A percentile compares a stretch with the other conserved stretches of the same genome.
These are phyloP conservation scores for Aspergillus terreus DNA, from an alignment of 2,329 filamentous ascomycete genomes.

Conservation along the genomic window DNA sequence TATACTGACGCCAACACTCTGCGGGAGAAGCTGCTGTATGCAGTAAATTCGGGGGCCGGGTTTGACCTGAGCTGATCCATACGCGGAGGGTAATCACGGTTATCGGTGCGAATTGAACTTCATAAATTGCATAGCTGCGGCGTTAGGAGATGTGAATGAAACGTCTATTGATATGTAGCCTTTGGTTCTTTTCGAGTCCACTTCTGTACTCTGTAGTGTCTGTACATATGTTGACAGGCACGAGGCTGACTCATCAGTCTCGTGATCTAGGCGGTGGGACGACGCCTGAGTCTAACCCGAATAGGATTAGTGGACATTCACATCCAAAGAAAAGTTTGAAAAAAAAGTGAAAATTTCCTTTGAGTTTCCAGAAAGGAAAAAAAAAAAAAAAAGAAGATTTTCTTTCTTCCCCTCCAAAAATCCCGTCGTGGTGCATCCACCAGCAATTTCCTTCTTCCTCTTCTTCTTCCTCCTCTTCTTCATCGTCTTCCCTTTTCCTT, in stretches of 20 bases:
- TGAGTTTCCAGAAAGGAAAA: conserved; percentile 31
- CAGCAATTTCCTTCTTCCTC: conserved; percentile 16
- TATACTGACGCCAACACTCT: conserved; percentile 66
- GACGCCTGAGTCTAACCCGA: conserved; percentile 10
- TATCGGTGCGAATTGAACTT: background rate
- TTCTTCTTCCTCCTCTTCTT: conserved; percentile 11
- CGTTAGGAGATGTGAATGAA: conserved; percentile 13
- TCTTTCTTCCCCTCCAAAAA: conserved; percentile 18
- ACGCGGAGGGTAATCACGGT: background rate
- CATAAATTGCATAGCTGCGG: conserved; percentile 28
- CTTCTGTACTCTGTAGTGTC: background rate
- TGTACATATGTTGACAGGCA: background rate
- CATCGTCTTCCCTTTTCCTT: conserved; percentile 22
- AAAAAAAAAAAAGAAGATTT: conserved; percentile 12
- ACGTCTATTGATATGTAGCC: too few species aligned
- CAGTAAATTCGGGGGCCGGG: conserved; percentile 82
- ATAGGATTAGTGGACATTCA: conserved; percentile 18
- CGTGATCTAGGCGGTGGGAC: conserved; percentile 10
- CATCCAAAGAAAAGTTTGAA: conserved; percentile 13
- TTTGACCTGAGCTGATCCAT: conserved; percentile 65
- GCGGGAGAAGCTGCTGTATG: conserved; percentile 80
- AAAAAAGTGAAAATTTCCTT: conserved; percentile 23
- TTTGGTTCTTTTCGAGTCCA: too few species aligned
- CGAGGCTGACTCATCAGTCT: conserved; percentile 7
- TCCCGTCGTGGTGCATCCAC: conserved; percentile 7